These are phyloP conservation scores for Penicillium ucsense DNA, from an alignment of 495 filamentous ascomycete species.

Conservation along the genomic window DNA sequence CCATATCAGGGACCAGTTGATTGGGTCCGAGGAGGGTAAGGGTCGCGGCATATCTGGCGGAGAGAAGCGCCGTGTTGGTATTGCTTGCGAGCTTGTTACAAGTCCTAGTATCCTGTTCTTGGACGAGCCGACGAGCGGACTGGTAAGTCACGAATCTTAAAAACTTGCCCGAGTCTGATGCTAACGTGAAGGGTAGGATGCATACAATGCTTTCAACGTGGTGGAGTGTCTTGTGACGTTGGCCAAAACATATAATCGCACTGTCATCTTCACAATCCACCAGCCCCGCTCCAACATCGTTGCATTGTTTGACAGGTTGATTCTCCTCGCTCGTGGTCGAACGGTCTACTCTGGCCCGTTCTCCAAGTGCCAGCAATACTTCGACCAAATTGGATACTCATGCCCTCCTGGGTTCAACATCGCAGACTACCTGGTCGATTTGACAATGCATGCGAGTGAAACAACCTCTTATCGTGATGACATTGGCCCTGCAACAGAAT, in stretches of 20 bases:
- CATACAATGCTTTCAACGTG: constrained; percentile 95
- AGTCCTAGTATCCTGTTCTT: constrained; percentile 96
- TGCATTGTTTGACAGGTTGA: constrained; percentile 88
- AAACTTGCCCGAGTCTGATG: not conserved
- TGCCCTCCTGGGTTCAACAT: constrained; percentile 98
- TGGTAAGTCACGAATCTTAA: constrained; percentile 30
- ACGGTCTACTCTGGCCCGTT: constrained; percentile 91
- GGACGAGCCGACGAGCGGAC: constrained; percentile 91
- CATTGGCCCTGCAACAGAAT: constrained; percentile 32
- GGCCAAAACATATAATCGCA: constrained; percentile 91
- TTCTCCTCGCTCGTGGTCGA: constrained; percentile 80
- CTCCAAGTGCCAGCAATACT: constrained; percentile 82
- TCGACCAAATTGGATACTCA: constrained; percentile 78
- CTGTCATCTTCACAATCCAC: constrained; percentile 96
- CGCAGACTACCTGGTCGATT: constrained; percentile 91
- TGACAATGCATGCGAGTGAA: constrained; percentile 87
- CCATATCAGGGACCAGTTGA: constrained; percentile 83
- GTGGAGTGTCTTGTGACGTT: constrained; percentile 92
- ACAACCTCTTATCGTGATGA: constrained; percentile 49
- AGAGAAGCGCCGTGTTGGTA: constrained; percentile 91
- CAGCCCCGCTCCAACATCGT: constrained; percentile 99
- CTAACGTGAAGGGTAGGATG: constrained; percentile 41
- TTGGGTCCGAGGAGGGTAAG: constrained; percentile 95
- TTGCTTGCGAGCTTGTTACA: constrained; percentile 95
- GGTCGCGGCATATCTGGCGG: constrained; percentile 94